Percentiles rank a stretch among this genome's conserved stretches.
These are phyloP conservation scores for Spongospora subterranea DNA, from an alignment of 208 protist genomes.

Conservation along the genomic window DNA sequence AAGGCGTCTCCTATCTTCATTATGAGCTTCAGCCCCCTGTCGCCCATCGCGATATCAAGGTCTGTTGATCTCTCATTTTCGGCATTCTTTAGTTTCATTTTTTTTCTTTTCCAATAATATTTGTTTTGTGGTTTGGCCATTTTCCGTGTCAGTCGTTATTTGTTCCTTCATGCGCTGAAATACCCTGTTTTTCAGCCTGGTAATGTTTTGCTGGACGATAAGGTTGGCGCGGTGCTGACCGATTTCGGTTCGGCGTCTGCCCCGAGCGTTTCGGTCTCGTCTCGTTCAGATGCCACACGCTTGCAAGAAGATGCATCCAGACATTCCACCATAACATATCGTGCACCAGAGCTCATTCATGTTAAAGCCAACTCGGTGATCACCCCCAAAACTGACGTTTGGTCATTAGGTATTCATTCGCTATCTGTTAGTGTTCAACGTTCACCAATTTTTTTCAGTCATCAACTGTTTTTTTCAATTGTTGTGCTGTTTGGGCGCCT, in stretches of 20 bases:
- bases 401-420: slow-evolving; percentile 12
- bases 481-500: not conserved
- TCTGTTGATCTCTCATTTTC: not conserved
- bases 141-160: not conserved
- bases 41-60: slow-evolving; percentile 48
- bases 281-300: not conserved
- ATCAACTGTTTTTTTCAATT: not conserved
- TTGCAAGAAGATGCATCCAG: not conserved
- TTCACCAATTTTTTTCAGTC: not conserved
- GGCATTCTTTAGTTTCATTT: not conserved
- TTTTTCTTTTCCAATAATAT: not conserved
- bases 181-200: slow-evolving; percentile 15
- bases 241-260: slow-evolving; percentile 16
- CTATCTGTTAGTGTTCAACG: not conserved
- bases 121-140: not conserved
- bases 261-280: not conserved
- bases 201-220: slow-evolving; percentile 49
- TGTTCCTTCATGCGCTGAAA: no score
- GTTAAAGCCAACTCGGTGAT: not conserved
- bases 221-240: slow-evolving; percentile 13
- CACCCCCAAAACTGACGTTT: not conserved
- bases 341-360: slow-evolving; percentile 17
- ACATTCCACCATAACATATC: slow-evolving; percentile 49
- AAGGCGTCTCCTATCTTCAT: not conserved
- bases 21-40: not conserved